These are phyloP conservation scores for Cornus suecica DNA, from an alignment of 148 eudicot species.

Conservation along the genomic window DNA sequence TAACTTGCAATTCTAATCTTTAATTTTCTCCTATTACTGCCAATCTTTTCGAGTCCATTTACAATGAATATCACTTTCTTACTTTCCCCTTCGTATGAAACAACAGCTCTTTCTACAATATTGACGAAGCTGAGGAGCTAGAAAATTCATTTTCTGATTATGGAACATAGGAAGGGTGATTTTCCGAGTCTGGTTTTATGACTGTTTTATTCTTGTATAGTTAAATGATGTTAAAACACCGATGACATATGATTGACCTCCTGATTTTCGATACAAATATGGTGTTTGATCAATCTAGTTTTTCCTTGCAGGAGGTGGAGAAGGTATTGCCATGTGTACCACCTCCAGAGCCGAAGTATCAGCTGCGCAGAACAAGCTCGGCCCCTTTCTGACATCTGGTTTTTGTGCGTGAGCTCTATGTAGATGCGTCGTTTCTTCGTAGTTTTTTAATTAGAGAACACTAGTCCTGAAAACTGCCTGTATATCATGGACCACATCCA, in stretches of 20 bases:
- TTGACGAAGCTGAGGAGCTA: background rate
- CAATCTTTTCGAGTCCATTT: no score
- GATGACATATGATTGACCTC: background rate
- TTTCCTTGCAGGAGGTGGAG: constrained; percentile 63
- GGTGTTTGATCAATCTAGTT: background rate
- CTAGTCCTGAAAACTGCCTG: constrained; percentile 7
- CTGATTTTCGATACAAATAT: background rate
- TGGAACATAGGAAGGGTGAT: background rate
- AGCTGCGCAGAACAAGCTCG: constrained; percentile 88
- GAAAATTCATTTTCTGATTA: background rate
- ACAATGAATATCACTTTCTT: background rate
- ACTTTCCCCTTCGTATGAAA: background rate
- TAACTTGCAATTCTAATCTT: no score
- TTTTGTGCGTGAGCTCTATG: background rate
- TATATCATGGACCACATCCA: background rate
- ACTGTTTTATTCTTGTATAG: background rate
- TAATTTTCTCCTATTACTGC: no score
- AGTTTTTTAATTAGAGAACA: constrained; percentile 14
- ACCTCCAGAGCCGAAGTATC: constrained; percentile 76
- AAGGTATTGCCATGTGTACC: constrained; percentile 63
- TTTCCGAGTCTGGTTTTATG: background rate
- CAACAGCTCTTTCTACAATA: background rate
- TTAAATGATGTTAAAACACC: background rate
- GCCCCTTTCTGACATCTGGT: constrained; percentile 42
- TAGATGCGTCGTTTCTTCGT: constrained; percentile 13